Conservation (phyloP, 2,329 filamentous ascomycete genomes). For the Calonectria hongkongensis region DNA sequence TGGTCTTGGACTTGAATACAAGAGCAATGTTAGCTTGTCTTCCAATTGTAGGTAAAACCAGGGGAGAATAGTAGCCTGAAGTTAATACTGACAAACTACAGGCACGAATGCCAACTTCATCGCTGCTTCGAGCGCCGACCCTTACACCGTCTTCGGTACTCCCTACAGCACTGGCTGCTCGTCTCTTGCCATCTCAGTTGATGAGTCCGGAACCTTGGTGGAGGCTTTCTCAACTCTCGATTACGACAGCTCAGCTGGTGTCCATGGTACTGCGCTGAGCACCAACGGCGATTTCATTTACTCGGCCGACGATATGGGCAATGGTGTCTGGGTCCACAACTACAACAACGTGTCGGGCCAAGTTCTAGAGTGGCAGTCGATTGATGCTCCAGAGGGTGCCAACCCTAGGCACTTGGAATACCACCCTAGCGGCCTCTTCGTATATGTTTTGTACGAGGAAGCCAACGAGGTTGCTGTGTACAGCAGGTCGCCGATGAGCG, state of each 20-base stretch:
- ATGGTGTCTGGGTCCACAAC: conserved; percentile 42
- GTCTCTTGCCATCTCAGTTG: conserved; percentile 35
- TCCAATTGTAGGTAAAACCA: conserved; percentile 21
- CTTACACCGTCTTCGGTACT: conserved; percentile 40
- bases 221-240: conserved; percentile 3
- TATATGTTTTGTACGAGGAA: conserved; percentile 32
- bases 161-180: conserved; percentile 40
- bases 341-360: conserved; percentile 31
- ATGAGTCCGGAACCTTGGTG: conserved; percentile 19
- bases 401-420: conserved; percentile 30
- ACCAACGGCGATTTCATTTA: conserved; percentile 37
- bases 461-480: conserved; percentile 24
- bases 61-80: neutral
- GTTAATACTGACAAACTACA: neutral
- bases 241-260: conserved; percentile 28
- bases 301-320: conserved; percentile 42
- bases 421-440: conserved; percentile 22
- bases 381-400: conserved; percentile 24
- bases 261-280: conserved; percentile 39
- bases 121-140: conserved; percentile 11
- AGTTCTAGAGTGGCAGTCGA: conserved; percentile 1
- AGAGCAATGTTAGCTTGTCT: conserved; percentile 24
- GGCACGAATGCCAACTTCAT: conserved; percentile 30
- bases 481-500: neutral
- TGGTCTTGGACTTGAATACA: conserved; percentile 26